Conservation (phyloP, 768 basidiomycete genomes). For the Suillus plorans region DNA sequence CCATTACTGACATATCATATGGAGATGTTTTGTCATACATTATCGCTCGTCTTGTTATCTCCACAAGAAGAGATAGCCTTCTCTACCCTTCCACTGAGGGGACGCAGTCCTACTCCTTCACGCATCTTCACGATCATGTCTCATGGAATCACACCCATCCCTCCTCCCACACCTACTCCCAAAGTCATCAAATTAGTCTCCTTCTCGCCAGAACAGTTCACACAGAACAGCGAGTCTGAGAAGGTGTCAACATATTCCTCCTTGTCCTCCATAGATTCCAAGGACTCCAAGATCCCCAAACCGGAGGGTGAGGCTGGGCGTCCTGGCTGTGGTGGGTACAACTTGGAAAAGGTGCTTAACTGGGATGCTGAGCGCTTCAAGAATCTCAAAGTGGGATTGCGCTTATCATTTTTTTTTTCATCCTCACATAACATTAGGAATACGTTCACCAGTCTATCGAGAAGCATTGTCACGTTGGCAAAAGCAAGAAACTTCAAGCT, state of each 20-base stretch:
- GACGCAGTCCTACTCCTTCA: background rate
- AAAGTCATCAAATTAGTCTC: background rate
- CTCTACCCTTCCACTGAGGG: background rate
- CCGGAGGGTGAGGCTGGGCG: slow-evolving; percentile 7
- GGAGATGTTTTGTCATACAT: background rate
- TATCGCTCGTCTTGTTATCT: background rate
- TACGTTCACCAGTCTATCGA: background rate
- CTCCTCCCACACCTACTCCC: background rate
- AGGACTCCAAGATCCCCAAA: slow-evolving; percentile 9
- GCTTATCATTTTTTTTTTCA: no score
- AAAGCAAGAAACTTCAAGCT: background rate
- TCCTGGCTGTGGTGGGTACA: slow-evolving; percentile 11
- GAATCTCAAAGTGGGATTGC: background rate
- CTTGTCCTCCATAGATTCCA: background rate
- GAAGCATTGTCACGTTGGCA: background rate
- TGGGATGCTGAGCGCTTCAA: slow-evolving; percentile 1
- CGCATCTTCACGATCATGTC: background rate
- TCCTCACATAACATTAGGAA: background rate
- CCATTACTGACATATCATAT: background rate
- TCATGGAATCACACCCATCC: background rate
- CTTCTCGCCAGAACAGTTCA: background rate
- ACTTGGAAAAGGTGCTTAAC: slow-evolving; percentile 5
- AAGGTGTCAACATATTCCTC: background rate
- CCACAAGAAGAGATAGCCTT: background rate
- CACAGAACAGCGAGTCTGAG: no score